Evolutionary conservation across 2,329 filamentous ascomycete genomes (phyloP).

Genomic region (Alternaria brassicicola): DNA sequence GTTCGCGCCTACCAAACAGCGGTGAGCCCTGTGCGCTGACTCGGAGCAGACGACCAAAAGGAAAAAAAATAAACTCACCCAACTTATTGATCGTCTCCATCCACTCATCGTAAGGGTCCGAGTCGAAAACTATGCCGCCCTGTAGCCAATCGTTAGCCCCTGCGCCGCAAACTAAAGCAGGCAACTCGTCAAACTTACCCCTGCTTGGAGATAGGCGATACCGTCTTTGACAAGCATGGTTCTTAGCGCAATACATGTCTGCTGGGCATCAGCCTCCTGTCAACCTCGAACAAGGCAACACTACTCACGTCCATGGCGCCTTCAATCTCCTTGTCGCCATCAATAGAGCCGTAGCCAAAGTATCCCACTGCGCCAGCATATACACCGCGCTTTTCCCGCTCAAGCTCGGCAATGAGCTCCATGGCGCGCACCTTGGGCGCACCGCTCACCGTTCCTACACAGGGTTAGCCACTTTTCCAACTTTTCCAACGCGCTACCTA

Average conservation of each 20-base stretch:
- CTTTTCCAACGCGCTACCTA: slow-evolving; percentile 23
- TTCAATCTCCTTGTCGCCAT: slow-evolving; percentile 66
- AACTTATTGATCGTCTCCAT: slow-evolving; percentile 98
- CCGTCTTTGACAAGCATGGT: slow-evolving; percentile 96
- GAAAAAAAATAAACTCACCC: slow-evolving; percentile 51
- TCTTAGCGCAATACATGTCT: slow-evolving; percentile 72
- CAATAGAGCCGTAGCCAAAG: slow-evolving; percentile 83
- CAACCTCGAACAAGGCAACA: slow-evolving; percentile 8
- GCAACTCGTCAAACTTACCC: slow-evolving; percentile 66
- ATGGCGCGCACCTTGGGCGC: slow-evolving; percentile 96
- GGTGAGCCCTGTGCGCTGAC: slow-evolving; percentile 27
- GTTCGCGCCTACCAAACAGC: slow-evolving; percentile 63
- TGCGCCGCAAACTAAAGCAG: slow-evolving; percentile 16
- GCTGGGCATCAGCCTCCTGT: slow-evolving; percentile 34
- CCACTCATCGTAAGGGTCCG: slow-evolving; percentile 88
- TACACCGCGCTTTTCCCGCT: slow-evolving; percentile 90
- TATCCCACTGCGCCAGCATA: slow-evolving; percentile 97
- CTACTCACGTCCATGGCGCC: slow-evolving; percentile 78
- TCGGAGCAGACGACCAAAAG: neutral
- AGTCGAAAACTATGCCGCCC: slow-evolving; percentile 63
- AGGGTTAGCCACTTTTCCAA: slow-evolving; percentile 18
- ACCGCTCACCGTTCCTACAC: slow-evolving; percentile 75
- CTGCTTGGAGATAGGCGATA: slow-evolving; percentile 85
- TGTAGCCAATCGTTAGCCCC: slow-evolving; percentile 31
- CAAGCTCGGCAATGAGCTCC: slow-evolving; percentile 94